Evolutionary conservation across 192 early-diverging fungal genomes (phyloP).

Genomic region (Gamsiella multidivaricata): DNA sequence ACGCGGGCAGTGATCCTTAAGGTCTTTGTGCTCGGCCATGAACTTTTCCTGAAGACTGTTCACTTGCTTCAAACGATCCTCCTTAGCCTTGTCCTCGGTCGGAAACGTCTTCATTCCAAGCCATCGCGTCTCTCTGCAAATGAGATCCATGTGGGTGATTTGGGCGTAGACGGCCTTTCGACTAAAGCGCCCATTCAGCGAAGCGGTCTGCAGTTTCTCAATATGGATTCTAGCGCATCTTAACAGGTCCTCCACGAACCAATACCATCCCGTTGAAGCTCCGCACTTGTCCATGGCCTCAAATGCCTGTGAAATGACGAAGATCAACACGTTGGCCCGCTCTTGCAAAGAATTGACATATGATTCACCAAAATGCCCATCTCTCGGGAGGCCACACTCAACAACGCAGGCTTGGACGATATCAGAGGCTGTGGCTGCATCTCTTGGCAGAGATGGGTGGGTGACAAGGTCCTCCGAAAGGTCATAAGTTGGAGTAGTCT

Average conservation of each 20-base stretch:
- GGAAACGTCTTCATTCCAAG: slow-evolving; percentile 3
- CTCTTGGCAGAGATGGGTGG: not conserved
- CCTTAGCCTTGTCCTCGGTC: not conserved
- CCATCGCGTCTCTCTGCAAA: not conserved
- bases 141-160: not conserved
- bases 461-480: not conserved
- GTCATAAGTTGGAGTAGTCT: not conserved
- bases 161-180: slow-evolving; percentile 8
- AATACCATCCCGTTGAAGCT: slow-evolving; percentile 35
- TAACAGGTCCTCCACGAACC: slow-evolving; percentile 46
- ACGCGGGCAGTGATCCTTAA: slow-evolving; percentile 9
- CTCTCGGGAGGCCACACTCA: slow-evolving; percentile 41
- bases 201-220: not conserved
- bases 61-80: not conserved
- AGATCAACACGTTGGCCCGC: slow-evolving; percentile 11
- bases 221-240: slow-evolving; percentile 8
- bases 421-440: not conserved
- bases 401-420: slow-evolving; percentile 42
- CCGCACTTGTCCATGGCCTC: slow-evolving; percentile 4
- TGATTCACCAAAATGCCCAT: slow-evolving; percentile 25
- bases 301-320: slow-evolving; percentile 4
- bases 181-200: not conserved
- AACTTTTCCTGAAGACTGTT: slow-evolving; percentile 1
- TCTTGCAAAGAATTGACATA: slow-evolving; percentile 37
- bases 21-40: not conserved